Base-by-base conservation (phyloP, 2,329 filamentous ascomycete species). In the Dothiorella sarmentorum region DNA sequence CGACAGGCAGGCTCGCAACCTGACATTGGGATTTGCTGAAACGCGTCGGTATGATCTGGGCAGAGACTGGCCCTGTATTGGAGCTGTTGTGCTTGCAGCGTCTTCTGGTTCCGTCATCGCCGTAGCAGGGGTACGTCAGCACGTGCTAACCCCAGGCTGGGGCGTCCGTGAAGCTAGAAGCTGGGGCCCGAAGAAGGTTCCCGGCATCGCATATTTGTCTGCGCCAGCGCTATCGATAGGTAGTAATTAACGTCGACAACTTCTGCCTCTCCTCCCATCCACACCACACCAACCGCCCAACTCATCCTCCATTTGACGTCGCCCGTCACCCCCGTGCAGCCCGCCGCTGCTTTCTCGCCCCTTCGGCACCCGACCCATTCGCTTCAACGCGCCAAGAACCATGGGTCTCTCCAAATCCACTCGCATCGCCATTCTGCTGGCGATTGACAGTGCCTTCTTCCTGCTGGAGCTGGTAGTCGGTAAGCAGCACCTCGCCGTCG, bases 341-440 rank as follows among this genome's bases (percentile, higher is more conserved):
- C 26, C 42, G 20, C 42, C 22, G 55, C 31, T 42, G 29, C 20
- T 3, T 26, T n/a, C 17, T 3, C 31, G 4, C 18, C 4, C 27
- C 33, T 18, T 31, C 42, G 27, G 33, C 31, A 11, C 29, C 4
- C 31, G n/a, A 26, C 20, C 24, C 43, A 9, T 29, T 53, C 24
- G 49, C 42, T 22, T 38, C 42, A 11, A 29, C 49, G 24, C 49
- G 49, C 49, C 49, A 24, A 17, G 10, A 22, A 43, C 55, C 64
- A 95, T 96, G 91, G 88, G 83, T 64, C 89, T 93, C 82, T 95
- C 92, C 70, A 99, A 99, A 76, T 89, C 88, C 65, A 90, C 88
- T 67, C 87, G 93, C 73, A 97, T 99, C 73, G 84, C 89, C 76
- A 88, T 97, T 73, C 90, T 99, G 82, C 85, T 99, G 72, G 88